phyloP scores from a whole-genome alignment of 495 filamentous ascomycete species.

The Penicillium turbatum region DNA sequence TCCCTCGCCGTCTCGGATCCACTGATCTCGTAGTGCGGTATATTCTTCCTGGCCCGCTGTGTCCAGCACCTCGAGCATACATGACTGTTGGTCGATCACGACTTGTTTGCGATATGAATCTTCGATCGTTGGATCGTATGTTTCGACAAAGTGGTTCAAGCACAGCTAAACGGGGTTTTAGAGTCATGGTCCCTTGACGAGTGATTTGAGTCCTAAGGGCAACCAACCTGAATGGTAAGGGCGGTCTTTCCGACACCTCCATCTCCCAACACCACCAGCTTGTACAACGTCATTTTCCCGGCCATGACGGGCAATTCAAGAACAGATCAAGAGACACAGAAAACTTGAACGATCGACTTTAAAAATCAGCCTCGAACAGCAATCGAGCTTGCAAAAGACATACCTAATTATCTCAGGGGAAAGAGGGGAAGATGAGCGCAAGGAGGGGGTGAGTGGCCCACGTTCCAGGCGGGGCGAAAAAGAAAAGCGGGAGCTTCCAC shows the following conservation, averaged over 20 bases:
- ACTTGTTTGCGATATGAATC: constrained; percentile 98
- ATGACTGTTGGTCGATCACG: constrained; percentile 92
- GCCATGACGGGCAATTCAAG: constrained; percentile 46
- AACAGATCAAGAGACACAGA: neutral
- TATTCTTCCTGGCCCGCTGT: constrained; percentile 99
- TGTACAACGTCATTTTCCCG: constrained; percentile 94
- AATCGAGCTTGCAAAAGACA: neutral
- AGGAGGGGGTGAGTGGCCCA: constrained; percentile 8
- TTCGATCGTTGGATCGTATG: constrained; percentile 95
- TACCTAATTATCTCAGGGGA: constrained; percentile 6
- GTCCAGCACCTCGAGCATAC: constrained; percentile 98
- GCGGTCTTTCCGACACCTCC: constrained; percentile 96
- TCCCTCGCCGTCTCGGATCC: constrained; percentile 96
- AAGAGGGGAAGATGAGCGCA: constrained; percentile 3
- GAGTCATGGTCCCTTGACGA: constrained; percentile 9
- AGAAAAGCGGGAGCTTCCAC: constrained; percentile 5
- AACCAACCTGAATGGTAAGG: constrained; percentile 87
- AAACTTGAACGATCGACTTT: neutral
- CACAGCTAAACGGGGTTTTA: constrained; percentile 51
- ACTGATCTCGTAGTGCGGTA: constrained; percentile 93
- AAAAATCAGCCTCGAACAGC: neutral
- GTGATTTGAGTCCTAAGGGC: constrained; percentile 1
- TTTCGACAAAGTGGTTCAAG: constrained; percentile 76
- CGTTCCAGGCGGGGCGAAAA: constrained; percentile 14
- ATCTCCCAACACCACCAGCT: constrained; percentile 94